Base-by-base conservation (phyloP, 805 yeast species). In the Wickerhamiella australiensis region DNA sequence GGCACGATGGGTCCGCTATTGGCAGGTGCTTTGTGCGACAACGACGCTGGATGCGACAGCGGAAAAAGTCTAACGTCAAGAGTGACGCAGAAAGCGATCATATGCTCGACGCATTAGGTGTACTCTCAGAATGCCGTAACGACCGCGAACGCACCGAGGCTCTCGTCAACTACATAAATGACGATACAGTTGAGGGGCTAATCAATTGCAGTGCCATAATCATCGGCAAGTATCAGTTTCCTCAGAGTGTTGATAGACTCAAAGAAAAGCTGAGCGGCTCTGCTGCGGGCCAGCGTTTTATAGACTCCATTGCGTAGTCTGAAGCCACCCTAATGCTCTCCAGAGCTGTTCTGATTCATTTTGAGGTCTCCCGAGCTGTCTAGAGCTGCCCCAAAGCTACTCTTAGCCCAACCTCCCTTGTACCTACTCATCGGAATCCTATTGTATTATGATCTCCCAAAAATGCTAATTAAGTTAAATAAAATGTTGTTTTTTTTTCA, bases 11-110 rank as follows among this genome's bases (percentile, higher is more conserved):
- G 25, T 76, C 74, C 57, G 69, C 72, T 43, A 68, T 70, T 54
- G 66, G 74, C 52, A 80, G 82, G 1, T 74, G 79, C 52, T 74
- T 77, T 60, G 84, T 81, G 2, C 64, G 94, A 49, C 70, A 83
- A 55, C 64, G 94, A 25, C 61, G 77, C 2, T 84, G 92, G 90
- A 67, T 74, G 43, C 65, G 80, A 42, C 56, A 64, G 18, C 54
- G 64, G 9, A 23, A 15, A n/a, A 18, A 31, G 12, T 33, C 49
- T 18, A 51, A 53, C 33, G 47, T 46, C 22, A n/a, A 31, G 13
- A 20, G 18, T 11, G 26, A 8, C 29, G 18, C 17, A 5, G 13
- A 21, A 23, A n/a, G 22, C 4, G 49, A 29, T 3, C 22, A 42
- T 15, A 21, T 49, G 37, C 18, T 23, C 23, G 47, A 45, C 23